Percentiles rank a stretch among this genome's conserved stretches.
These are phyloP conservation scores for Fragilaria crotonensis DNA, from an alignment of 108 stramenopile genomes.

Conservation along the genomic window DNA sequence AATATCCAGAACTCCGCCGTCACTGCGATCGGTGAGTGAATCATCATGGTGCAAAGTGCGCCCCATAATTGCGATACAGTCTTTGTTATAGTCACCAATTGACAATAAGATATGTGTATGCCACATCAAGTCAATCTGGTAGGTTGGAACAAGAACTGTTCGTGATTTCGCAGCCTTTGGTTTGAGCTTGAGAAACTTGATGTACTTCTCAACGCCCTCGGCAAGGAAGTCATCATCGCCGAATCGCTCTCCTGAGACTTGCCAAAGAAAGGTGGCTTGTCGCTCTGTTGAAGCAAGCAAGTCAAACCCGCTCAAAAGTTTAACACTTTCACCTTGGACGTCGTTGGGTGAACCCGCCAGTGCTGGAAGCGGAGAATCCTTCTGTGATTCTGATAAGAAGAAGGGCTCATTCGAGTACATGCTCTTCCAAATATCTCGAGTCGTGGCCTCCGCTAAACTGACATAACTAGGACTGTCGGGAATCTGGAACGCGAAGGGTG, in stretches of 20 bases:
- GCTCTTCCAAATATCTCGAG: constrained; percentile 4
- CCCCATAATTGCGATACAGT: constrained; percentile 30
- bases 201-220: constrained; percentile 23
- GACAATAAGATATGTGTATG: constrained; percentile 42
- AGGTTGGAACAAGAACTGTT: constrained; percentile 39
- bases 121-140: constrained; percentile 60
- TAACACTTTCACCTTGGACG: background rate
- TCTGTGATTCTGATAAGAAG: constrained; percentile 9
- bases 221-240: constrained; percentile 23
- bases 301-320: constrained; percentile 22
- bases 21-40: constrained; percentile 39
- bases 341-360: background rate
- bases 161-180: background rate
- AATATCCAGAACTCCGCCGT: constrained; percentile 29
- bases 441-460: background rate
- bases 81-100: constrained; percentile 22
- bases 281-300: constrained; percentile 21
- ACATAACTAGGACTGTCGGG: background rate
- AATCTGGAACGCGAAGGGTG: constrained; percentile 7
- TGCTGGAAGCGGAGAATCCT: too few species aligned
- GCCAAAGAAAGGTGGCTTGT: constrained; percentile 51
- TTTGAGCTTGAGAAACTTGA: constrained; percentile 26
- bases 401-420: constrained; percentile 14
- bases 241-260: constrained; percentile 33
- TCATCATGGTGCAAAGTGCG: constrained; percentile 45